Conservation (phyloP, 225 moss, liverwort and hornwort genomes). For the Antitrichia curtipendula region DNA sequence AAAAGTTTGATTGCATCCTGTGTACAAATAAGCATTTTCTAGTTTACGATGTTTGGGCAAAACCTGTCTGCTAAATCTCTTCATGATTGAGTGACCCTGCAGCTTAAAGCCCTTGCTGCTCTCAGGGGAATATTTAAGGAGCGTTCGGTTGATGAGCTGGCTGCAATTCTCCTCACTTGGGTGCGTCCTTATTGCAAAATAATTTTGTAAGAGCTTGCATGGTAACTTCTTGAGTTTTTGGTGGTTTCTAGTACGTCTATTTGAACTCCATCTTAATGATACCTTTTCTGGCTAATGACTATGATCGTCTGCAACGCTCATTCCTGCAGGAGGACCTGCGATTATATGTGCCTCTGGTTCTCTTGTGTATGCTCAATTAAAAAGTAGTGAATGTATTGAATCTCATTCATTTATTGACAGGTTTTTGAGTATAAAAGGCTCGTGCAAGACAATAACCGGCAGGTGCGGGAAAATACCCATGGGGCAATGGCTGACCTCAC, state of each 20-base stretch:
- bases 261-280: background rate
- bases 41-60: background rate
- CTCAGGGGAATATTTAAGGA: slow-evolving; percentile 67
- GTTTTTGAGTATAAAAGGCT: slow-evolving; percentile 88
- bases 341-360: background rate
- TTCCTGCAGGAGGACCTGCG: background rate
- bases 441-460: slow-evolving; percentile 75
- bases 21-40: background rate
- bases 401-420: slow-evolving; percentile 14
- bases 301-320: background rate
- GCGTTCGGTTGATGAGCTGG: slow-evolving; percentile 54
- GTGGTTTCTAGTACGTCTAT: background rate
- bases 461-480: slow-evolving; percentile 87
- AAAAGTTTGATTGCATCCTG: background rate
- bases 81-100: slow-evolving; percentile 15
- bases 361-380: background rate
- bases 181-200: slow-evolving; percentile 18
- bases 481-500: slow-evolving; percentile 73
- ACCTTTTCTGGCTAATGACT: background rate
- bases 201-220: background rate
- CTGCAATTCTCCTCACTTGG: slow-evolving; percentile 62
- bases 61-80: background rate
- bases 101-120: slow-evolving; percentile 86
- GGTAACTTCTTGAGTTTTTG: background rate
- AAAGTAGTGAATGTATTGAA: background rate